Conservation (phyloP, 2,329 filamentous ascomycete species). For the Pseudogymnoascus sp. region DNA sequence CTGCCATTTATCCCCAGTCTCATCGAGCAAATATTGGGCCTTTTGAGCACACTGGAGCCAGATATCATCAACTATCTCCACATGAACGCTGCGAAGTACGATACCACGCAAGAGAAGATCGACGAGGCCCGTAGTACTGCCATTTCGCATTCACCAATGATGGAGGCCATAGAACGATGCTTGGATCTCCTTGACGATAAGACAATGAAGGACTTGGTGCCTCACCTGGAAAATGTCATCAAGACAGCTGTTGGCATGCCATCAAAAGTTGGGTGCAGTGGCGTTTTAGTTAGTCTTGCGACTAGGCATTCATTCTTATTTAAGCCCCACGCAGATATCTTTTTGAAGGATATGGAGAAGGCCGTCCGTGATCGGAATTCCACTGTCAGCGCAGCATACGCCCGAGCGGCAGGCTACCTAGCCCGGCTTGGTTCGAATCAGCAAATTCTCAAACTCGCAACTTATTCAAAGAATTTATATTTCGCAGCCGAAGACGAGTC, state of each 20-base stretch:
- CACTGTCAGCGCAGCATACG: constrained; percentile 85
- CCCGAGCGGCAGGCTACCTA: constrained; percentile 78
- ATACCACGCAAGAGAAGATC: constrained; percentile 80
- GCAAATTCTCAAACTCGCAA: constrained; percentile 45
- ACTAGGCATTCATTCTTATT: constrained; percentile 73
- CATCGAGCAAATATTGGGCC: constrained; percentile 70
- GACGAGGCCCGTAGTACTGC: constrained; percentile 78
- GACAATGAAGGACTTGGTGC: constrained; percentile 69
- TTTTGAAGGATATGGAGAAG: constrained; percentile 73
- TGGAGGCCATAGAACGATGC: constrained; percentile 84
- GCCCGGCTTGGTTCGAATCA: constrained; percentile 52
- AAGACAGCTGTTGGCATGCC: constrained; percentile 85
- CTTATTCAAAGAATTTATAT: constrained; percentile 61
- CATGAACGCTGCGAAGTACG: constrained; percentile 76
- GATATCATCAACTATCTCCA: constrained; percentile 90
- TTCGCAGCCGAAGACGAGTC: constrained; percentile 73
- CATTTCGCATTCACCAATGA: constrained; percentile 81
- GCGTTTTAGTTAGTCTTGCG: constrained; percentile 76
- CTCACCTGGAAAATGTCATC: constrained; percentile 69
- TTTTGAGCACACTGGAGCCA: constrained; percentile 83
- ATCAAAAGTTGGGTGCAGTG: constrained; percentile 85
- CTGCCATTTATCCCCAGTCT: constrained; percentile 76
- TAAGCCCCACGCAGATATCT: constrained; percentile 64
- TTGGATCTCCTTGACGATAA: constrained; percentile 74
- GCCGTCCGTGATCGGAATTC: constrained; percentile 87